These are phyloP conservation scores for Tuctoria greenei DNA, from an alignment of 176 grass and related monocot species.

Conservation along the genomic window DNA sequence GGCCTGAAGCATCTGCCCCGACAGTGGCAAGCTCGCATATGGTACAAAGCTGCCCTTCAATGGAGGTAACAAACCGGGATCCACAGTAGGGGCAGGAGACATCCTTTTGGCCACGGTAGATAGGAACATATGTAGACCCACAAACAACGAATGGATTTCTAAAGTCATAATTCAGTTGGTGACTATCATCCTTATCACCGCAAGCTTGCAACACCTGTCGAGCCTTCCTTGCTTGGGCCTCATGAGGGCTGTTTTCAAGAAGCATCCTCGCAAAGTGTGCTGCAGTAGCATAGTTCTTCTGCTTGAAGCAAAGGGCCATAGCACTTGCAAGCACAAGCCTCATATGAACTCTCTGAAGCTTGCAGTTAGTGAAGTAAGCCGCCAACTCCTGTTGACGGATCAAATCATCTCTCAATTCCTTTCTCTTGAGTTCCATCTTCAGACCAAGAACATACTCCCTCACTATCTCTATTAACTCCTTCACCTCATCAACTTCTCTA, in stretches of 20 bases:
- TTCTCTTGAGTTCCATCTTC: constrained; percentile 86
- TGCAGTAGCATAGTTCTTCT: constrained; percentile 69
- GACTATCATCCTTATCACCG: constrained; percentile 54
- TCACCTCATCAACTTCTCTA: constrained; percentile 95
- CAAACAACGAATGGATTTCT: constrained; percentile 97
- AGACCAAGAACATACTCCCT: constrained; percentile 89
- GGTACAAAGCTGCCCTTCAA: constrained; percentile 85
- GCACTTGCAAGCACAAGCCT: constrained; percentile 75
- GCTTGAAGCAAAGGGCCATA: constrained; percentile 78
- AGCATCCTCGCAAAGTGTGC: constrained; percentile 87
- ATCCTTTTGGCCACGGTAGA: constrained; percentile 96
- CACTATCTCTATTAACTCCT: constrained; percentile 90
- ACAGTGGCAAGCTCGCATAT: constrained; percentile 80
- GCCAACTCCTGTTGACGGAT: constrained; percentile 81
- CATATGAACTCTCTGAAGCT: constrained; percentile 91
- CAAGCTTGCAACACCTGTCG: constrained; percentile 73
- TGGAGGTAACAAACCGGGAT: constrained; percentile 58
- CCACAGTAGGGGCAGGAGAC: constrained; percentile 85
- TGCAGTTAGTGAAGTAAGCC: constrained; percentile 97
- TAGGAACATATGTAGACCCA: constrained; percentile 75
- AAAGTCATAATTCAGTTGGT: constrained; percentile 83
- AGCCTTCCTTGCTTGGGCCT: constrained; percentile 76
- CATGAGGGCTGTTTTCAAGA: constrained; percentile 72
- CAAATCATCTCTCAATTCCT: constrained; percentile 66
- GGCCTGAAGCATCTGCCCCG: constrained; percentile 82